Base-by-base conservation (phyloP, 495 filamentous ascomycete genomes). In the Cercophora newfieldiana region DNA sequence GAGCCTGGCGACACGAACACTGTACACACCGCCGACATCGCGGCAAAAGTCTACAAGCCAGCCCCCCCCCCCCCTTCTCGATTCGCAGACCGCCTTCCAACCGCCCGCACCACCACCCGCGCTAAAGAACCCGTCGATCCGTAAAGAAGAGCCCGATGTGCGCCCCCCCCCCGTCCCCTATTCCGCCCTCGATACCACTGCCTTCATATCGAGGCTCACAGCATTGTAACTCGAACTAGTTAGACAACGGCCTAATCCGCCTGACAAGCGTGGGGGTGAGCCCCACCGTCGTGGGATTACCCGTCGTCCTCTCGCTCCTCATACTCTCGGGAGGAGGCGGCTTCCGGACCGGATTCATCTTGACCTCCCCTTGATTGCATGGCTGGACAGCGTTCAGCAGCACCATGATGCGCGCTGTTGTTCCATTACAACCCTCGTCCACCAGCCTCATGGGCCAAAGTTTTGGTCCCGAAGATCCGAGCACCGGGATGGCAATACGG, bases 81-180 rank as follows among this genome's bases (percentile, higher is more conserved):
- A 53, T 53, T 53, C 50, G 50, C 50, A 53, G 50, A 53, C 50
- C 10, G 50, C 50, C 50, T 53, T 53, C 50, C 50, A 7, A 53
- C 50, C 50, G 50, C 50, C 50, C 21, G 50, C 21, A 19, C 50
- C 21, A 19, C n/a, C n/a, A n/a, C n/a, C n/a, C n/a, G n/a, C n/a
- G n/a, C n/a, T n/a, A 53, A 53, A 53, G 50, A 53, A 53, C 50
- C 50, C 21, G 50, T 53, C 21, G 50, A 53, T 53, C 50, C 21
- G 50, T 53, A 53, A 53, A 53, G 50, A 53, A 53, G 50, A 53
- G 50, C 50, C 21, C 50, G 50, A 53, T 53, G 21, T 53, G 8
- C 50, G 50, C 50, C 50, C 50, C 37, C 37, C 8, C 50, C 50
- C 50, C 50, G 50, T 53, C 10, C 21, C 50, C 8, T 22, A 12